Evolutionary conservation across 2,329 filamentous ascomycete genomes (phyloP).

Genomic region (Helotiales sp.): DNA sequence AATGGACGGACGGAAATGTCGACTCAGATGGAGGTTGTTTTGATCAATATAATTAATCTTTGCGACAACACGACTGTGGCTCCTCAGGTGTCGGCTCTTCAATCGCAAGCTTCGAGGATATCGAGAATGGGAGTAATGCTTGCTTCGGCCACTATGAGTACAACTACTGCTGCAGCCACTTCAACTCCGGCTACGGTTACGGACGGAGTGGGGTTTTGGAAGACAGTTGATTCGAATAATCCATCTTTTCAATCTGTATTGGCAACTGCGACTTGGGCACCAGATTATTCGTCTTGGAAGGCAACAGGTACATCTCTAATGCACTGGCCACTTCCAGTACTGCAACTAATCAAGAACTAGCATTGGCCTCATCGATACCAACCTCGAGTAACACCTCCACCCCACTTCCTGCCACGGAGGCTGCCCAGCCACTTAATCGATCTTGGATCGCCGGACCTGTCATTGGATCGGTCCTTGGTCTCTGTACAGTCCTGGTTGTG

Average conservation of each 20-base stretch:
- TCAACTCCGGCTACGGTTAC: constrained; percentile 8
- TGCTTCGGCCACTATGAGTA: not conserved
- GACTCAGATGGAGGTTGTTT: constrained; percentile 12
- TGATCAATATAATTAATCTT: constrained; percentile 27
- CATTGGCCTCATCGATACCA: not conserved
- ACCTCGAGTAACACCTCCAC: constrained; percentile 16
- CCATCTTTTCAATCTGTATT: constrained; percentile 14
- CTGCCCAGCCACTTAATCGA: not conserved
- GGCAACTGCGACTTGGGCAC: constrained; percentile 17
- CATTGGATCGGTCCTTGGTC: constrained; percentile 35
- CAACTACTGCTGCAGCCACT: constrained; percentile 5
- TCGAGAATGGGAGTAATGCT: constrained; percentile 17
- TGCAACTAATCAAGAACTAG: not conserved
- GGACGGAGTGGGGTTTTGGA: not conserved
- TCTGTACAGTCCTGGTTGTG: constrained; percentile 36
- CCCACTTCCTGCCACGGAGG: constrained; percentile 1
- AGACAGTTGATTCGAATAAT: not conserved
- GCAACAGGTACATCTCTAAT: constrained; percentile 14
- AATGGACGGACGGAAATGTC: constrained; percentile 19
- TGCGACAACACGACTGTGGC: constrained; percentile 28
- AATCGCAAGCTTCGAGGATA: constrained; percentile 34
- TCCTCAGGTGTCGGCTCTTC: constrained; percentile 24
- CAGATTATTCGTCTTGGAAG: constrained; percentile 7
- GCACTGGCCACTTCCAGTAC: not conserved
- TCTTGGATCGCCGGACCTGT: constrained; percentile 39